Percentiles rank a stretch among this genome's conserved stretches.
Conservation (phyloP, 495 filamentous ascomycete genomes). For the Xylaria venustula region DNA sequence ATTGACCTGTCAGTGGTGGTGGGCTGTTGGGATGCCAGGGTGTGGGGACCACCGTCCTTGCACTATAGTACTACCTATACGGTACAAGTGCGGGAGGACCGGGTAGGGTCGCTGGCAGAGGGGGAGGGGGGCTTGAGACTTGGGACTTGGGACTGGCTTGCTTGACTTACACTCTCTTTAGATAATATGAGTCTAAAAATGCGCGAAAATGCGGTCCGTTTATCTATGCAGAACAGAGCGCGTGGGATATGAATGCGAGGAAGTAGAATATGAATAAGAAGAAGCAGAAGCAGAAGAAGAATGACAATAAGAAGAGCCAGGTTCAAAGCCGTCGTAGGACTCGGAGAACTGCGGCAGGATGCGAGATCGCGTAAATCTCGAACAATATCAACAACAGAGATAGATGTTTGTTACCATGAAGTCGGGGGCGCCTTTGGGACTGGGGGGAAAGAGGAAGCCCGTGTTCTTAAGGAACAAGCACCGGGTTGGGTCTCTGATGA, state of each 20-base stretch:
- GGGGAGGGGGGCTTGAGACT: no score
- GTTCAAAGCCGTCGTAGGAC: slow-evolving; percentile 20
- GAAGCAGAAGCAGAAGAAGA: slow-evolving; percentile 6
- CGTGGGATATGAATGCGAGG: not conserved
- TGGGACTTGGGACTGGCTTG: no score
- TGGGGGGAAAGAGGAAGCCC: slow-evolving; percentile 12
- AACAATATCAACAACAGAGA: slow-evolving; percentile 16
- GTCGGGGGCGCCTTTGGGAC: slow-evolving; percentile 13
- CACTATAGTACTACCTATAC: no score
- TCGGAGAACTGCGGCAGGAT: slow-evolving; percentile 17
- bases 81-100: slow-evolving; percentile 20
- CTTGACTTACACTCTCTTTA: slow-evolving; percentile 28
- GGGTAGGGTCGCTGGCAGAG: slow-evolving; percentile 12
- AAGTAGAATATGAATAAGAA: not conserved
- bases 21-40: slow-evolving; percentile 20
- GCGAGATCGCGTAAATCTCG: slow-evolving; percentile 29
- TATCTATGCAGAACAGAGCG: slow-evolving; percentile 32
- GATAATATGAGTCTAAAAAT: not conserved
- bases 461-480: slow-evolving; percentile 14
- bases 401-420: slow-evolving; percentile 18
- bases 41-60: slow-evolving; percentile 37
- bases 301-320: slow-evolving; percentile 13
- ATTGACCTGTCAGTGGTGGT: slow-evolving; percentile 12
- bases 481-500: slow-evolving; percentile 13
- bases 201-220: slow-evolving; percentile 16